Conservation (phyloP, 306 rosid species). For the Prunus mongolica region DNA sequence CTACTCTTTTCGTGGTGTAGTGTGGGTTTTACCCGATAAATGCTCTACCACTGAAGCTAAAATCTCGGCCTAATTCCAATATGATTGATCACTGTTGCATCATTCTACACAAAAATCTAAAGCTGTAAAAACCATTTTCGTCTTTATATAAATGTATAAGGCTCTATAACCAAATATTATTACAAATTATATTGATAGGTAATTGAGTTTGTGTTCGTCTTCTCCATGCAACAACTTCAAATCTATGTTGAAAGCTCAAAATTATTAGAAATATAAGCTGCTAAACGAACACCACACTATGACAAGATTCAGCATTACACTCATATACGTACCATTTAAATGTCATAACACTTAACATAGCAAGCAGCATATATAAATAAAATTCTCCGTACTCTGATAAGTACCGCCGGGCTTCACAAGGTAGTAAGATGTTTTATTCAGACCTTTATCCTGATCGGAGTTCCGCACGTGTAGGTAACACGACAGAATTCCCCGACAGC, state of each 20-base stretch:
- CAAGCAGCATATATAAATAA: not conserved
- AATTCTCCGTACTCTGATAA: not conserved
- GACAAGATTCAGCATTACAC: constrained; percentile 5
- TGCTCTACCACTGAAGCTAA: too few relatives aligned
- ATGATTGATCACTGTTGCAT: too few relatives aligned
- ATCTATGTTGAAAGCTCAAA: constrained; percentile 9
- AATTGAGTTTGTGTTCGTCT: not conserved
- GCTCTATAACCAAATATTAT: not conserved
- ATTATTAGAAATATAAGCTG: constrained; percentile 10
- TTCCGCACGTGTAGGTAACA: constrained; percentile 54
- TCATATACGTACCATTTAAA: not conserved
- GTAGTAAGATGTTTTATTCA: not conserved
- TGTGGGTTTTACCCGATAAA: too few relatives aligned
- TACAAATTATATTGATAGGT: not conserved
- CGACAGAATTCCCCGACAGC: constrained; percentile 46
- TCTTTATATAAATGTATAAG: too few relatives aligned
- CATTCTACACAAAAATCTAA: too few relatives aligned
- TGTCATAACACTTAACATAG: not conserved
- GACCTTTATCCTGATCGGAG: constrained; percentile 28
- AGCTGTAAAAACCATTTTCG: not conserved
- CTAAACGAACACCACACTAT: not conserved
- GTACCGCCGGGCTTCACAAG: not conserved
- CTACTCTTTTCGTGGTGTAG: too few relatives aligned
- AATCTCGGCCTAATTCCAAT: too few relatives aligned
- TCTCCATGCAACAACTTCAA: not conserved